A percentile compares a stretch with the other conserved stretches of the same genome.
Evolutionary conservation across 768 basidiomycete genomes (phyloP).

Genomic region (Amanita pseudoporphyria): DNA sequence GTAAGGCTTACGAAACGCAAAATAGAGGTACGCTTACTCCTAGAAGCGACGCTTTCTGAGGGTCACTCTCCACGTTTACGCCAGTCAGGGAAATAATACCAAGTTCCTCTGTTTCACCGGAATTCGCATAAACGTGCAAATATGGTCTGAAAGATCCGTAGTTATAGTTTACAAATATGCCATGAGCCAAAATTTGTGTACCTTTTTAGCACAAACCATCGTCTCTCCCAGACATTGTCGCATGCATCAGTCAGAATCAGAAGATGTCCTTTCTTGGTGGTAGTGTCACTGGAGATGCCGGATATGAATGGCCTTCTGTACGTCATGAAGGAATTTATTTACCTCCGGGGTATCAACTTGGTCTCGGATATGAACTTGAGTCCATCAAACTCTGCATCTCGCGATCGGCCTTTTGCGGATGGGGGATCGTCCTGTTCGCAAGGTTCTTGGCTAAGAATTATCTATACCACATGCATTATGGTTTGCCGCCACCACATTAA

Average conservation of each 20-base stretch:
- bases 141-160: slow-evolving; percentile 57
- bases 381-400: slow-evolving; percentile 28
- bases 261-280: slow-evolving; percentile 80
- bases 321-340: slow-evolving; percentile 14
- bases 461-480: slow-evolving; percentile 33
- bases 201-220: slow-evolving; percentile 87
- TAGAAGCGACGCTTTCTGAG: slow-evolving; percentile 79
- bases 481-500: slow-evolving; percentile 10
- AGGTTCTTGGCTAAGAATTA: slow-evolving; percentile 68
- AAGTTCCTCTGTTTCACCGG: slow-evolving; percentile 76
- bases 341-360: slow-evolving; percentile 69
- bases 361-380: slow-evolving; percentile 66
- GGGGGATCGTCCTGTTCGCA: slow-evolving; percentile 41
- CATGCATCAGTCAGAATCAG: slow-evolving; percentile 74
- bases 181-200: slow-evolving; percentile 19
- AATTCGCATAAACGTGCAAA: slow-evolving; percentile 77
- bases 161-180: not conserved
- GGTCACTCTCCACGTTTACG: slow-evolving; percentile 78
- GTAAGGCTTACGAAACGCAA: slow-evolving; percentile 7
- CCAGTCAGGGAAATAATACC: slow-evolving; percentile 76
- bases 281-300: slow-evolving; percentile 47
- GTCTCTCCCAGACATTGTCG: slow-evolving; percentile 70
- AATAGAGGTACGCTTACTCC: slow-evolving; percentile 47
- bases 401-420: slow-evolving; percentile 16
- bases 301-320: slow-evolving; percentile 3